These are phyloP conservation scores for Aspergillus niger DNA, from an alignment of 2,329 filamentous ascomycete species.

Conservation along the genomic window DNA sequence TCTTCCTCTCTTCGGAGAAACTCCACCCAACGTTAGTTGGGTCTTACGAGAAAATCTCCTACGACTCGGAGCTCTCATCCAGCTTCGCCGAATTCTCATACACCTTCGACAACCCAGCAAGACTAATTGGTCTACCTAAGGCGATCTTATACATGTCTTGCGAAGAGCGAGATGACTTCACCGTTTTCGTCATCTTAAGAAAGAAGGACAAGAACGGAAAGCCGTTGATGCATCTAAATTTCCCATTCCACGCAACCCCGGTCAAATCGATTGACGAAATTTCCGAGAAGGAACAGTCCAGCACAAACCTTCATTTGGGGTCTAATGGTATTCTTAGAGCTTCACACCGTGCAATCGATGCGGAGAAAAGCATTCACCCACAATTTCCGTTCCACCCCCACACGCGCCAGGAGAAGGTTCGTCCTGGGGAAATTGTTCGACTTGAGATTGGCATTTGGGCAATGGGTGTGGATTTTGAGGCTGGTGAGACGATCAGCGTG, in stretches of 20 bases:
- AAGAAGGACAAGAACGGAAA: conserved; percentile 50
- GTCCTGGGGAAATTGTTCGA: conserved; percentile 45
- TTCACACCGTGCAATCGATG: conserved; percentile 46
- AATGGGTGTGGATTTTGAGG: conserved; percentile 50
- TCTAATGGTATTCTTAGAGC: conserved; percentile 49
- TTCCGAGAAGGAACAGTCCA: conserved; percentile 39
- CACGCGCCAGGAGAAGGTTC: conserved; percentile 43
- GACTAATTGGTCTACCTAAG: conserved; percentile 52
- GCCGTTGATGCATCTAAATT: conserved; percentile 45
- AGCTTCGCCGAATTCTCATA: conserved; percentile 37
- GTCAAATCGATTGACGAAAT: conserved; percentile 32
- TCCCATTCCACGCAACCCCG: conserved; percentile 42
- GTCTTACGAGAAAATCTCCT: background rate
- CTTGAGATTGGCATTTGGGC: conserved; percentile 54
- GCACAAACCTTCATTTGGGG: conserved; percentile 46
- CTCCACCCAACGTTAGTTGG: background rate
- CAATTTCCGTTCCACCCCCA: conserved; percentile 45
- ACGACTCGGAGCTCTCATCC: background rate
- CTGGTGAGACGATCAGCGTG: conserved; percentile 38
- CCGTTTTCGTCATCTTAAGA: conserved; percentile 47
- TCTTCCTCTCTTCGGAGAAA: conserved; percentile 30
- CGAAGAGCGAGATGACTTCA: conserved; percentile 47
- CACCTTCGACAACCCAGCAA: conserved; percentile 43
- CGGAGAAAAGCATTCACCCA: conserved; percentile 31
- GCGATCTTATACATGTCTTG: conserved; percentile 51